Evolutionary conservation across 345 rosid species (phyloP).

Genomic region (Aegle marmelos): DNA sequence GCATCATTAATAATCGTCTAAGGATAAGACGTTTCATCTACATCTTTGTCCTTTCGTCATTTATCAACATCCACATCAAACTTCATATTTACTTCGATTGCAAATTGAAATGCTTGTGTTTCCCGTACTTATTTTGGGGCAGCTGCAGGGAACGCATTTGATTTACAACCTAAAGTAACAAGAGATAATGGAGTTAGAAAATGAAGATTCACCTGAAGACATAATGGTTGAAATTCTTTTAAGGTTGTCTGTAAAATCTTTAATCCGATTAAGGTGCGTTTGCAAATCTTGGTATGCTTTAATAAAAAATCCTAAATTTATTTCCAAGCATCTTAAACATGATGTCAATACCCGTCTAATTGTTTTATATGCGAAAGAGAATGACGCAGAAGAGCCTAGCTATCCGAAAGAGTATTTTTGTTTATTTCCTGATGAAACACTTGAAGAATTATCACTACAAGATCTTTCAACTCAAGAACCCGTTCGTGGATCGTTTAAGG

Average conservation of each 20-base stretch:
- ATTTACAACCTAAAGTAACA: background rate
- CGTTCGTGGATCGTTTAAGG: background rate
- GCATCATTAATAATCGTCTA: too few relatives aligned
- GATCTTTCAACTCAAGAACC: background rate
- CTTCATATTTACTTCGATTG: too few relatives aligned
- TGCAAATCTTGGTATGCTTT: background rate
- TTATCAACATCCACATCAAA: too few relatives aligned
- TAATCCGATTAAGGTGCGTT: background rate
- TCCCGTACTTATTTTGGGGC: background rate
- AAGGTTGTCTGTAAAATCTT: background rate
- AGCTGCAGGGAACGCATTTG: background rate
- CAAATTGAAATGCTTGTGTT: too few relatives aligned
- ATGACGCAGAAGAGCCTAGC: background rate
- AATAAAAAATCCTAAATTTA: too few relatives aligned
- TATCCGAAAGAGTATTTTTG: background rate
- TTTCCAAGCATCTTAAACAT: background rate
- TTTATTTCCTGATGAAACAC: background rate
- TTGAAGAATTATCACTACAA: background rate
- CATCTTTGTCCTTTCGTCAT: too few relatives aligned
- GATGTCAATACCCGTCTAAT: background rate
- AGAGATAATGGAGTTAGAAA: background rate
- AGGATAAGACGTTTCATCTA: too few relatives aligned
- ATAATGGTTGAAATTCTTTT: too few relatives aligned
- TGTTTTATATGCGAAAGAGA: background rate
- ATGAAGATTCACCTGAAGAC: too few relatives aligned